Percentiles rank a stretch among this genome's conserved stretches.
Evolutionary conservation across 495 filamentous ascomycete genomes (phyloP).

Genomic region (Talaromyces thailandensis): DNA sequence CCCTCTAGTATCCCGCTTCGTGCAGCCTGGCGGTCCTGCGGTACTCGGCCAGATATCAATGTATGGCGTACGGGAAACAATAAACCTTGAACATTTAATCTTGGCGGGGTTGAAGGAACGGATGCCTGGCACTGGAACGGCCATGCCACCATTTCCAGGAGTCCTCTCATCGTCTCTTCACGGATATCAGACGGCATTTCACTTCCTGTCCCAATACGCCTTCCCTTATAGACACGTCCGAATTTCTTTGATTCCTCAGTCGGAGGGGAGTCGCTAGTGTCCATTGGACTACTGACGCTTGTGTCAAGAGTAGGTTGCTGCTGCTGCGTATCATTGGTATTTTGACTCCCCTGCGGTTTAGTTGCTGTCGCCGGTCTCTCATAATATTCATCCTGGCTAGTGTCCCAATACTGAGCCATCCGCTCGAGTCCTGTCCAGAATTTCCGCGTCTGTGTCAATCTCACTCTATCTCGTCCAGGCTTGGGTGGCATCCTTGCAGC

Average conservation of each 20-base stretch:
- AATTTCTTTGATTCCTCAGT: constrained; percentile 7
- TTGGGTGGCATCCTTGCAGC: constrained; percentile 33
- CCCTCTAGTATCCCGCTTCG: constrained; percentile 69
- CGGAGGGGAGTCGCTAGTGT: background rate
- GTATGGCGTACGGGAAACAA: constrained; percentile 43
- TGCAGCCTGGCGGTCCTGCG: constrained; percentile 57
- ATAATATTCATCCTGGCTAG: constrained; percentile 46
- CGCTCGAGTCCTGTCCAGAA: constrained; percentile 52
- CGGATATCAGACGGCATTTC: constrained; percentile 73
- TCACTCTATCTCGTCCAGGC: constrained; percentile 31
- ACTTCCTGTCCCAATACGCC: constrained; percentile 51
- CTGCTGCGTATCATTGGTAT: background rate
- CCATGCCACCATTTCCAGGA: constrained; percentile 73
- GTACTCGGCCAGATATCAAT: constrained; percentile 56
- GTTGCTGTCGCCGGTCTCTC: constrained; percentile 23
- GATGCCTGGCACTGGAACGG: constrained; percentile 68
- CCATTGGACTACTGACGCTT: background rate
- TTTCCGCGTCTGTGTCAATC: constrained; percentile 46
- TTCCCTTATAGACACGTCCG: constrained; percentile 34
- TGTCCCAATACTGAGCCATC: constrained; percentile 58
- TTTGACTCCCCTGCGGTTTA: background rate
- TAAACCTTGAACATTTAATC: constrained; percentile 46
- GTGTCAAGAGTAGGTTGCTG: background rate
- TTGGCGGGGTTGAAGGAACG: constrained; percentile 51
- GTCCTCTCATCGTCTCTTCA: constrained; percentile 56